Base-by-base conservation (phyloP, 257 asterid species). In the Scutellaria barbata region DNA sequence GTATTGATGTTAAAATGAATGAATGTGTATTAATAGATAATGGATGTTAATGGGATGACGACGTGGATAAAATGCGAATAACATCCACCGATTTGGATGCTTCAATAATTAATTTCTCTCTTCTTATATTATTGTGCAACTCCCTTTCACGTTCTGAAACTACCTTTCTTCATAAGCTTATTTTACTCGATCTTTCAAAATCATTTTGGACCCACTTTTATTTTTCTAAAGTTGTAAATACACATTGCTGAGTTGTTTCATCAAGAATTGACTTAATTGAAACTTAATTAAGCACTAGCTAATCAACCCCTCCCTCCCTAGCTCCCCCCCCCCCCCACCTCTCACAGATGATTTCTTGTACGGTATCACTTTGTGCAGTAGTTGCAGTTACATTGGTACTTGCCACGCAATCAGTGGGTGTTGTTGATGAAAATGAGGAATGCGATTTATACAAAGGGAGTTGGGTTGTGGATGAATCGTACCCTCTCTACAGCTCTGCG, bases 361-460 rank as follows among this genome's bases (percentile, higher is more conserved):
- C 72, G 10, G 42, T 48, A 45, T 3, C 69, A 39, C 0, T 22
- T 41, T 53, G 41, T 60, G 53, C 66, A 8, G 42, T 80, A 56
- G 62, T 57, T 69, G 73, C 81, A 76, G 42, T 63, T 40, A 64
- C 57, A 30, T 4, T 25, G 13, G 10, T 70, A 5, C 48, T 60
- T 14, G 18, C 55, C 20, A 43, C 18, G 13, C 43, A 52, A 61
- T 46, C 75, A 68, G 55, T 40, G 0, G 35, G 17, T 0, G 2
- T 6, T 7, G 35, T 33, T 53, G 48, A 39, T 7, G 5, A 30
- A 30, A n/a, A 4, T 30, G 63, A 7, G 20, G 6, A 47, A 57
- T 82, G 92, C 82, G 74, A 85, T 57, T 79, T 85, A 45, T 82
- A 81, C 72, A 1, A 61, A 13, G 92, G 90, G 65, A 87, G 57